Percentiles rank a stretch among this genome's conserved stretches.
Conservation (phyloP, 1,284 basidiomycete species). For the Austroboletus niveus region DNA sequence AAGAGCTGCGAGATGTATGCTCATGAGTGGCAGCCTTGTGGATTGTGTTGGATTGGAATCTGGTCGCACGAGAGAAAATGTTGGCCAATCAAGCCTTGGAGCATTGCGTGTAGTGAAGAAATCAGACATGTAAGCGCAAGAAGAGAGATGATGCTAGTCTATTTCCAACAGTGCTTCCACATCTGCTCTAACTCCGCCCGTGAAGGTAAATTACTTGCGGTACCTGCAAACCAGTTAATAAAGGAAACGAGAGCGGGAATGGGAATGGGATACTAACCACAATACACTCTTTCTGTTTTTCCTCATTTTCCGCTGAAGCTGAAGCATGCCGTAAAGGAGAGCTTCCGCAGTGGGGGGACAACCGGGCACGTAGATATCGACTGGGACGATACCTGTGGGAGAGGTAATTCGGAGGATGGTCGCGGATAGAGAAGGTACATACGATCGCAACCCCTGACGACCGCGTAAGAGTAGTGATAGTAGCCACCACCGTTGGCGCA, state of each 20-base stretch:
- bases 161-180: constrained; percentile 12
- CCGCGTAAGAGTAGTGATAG: constrained; percentile 98
- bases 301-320: constrained; percentile 97
- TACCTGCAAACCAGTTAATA: constrained; percentile 20
- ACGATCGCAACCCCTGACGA: constrained; percentile 99
- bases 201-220: constrained; percentile 23
- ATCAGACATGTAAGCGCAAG: constrained; percentile 13
- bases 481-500: constrained; percentile 99
- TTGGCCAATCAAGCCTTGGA: background rate
- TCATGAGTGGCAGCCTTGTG: too few relatives aligned
- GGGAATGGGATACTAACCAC: constrained; percentile 59
- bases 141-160: constrained; percentile 27
- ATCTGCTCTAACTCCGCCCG: constrained; percentile 1
- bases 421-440: constrained; percentile 29
- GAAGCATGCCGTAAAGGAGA: constrained; percentile 90
- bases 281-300: constrained; percentile 85
- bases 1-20: too few relatives aligned
- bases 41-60: background rate
- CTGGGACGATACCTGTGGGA: constrained; percentile 83
- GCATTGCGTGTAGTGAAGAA: background rate
- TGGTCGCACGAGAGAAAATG: constrained; percentile 2
- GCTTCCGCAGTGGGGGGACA: constrained; percentile 96
- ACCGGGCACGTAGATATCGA: constrained; percentile 96
- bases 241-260: background rate
- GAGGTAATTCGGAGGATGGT: background rate